These are phyloP conservation scores for Coemansia sp. DNA, from an alignment of 192 early-diverging fungal species.

Conservation along the genomic window DNA sequence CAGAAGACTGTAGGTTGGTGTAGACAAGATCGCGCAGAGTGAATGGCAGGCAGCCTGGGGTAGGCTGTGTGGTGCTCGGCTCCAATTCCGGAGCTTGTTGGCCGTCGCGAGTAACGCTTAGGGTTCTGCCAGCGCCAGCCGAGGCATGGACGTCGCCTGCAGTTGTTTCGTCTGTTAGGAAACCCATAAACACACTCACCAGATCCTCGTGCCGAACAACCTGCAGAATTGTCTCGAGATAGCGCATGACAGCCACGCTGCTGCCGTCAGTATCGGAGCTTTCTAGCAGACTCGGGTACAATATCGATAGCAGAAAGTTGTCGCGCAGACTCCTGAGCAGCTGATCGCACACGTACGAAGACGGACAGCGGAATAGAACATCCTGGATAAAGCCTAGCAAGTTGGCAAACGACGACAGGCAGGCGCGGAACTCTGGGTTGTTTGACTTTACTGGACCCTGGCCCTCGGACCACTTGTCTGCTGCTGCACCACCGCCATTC, in stretches of 20 bases:
- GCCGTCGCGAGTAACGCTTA: not conserved
- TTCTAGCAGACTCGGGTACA: constrained; percentile 82
- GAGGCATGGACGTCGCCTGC: constrained; percentile 28
- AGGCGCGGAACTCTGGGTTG: constrained; percentile 55
- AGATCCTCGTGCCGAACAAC: constrained; percentile 74
- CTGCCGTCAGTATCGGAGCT: constrained; percentile 92
- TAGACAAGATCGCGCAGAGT: constrained; percentile 83
- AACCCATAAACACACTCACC: constrained; percentile 72
- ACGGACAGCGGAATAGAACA: constrained; percentile 49
- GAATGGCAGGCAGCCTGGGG: constrained; percentile 55
- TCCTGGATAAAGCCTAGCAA: constrained; percentile 47
- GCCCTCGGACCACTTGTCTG: constrained; percentile 73
- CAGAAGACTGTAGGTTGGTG: constrained; percentile 82
- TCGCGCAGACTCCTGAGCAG: constrained; percentile 71
- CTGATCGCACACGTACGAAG: constrained; percentile 36
- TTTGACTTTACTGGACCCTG: constrained; percentile 66
- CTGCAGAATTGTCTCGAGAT: constrained; percentile 83
- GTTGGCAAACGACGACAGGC: constrained; percentile 39
- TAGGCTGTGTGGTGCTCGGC: constrained; percentile 3
- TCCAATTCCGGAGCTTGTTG: not conserved
- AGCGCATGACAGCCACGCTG: constrained; percentile 85
- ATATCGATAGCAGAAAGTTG: constrained; percentile 83
- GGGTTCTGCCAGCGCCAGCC: not conserved
- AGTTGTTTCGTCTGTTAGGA: constrained; percentile 71
- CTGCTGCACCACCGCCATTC: constrained; percentile 61